phyloP scores from a whole-genome alignment of 164 flowering plant species.

The Chimonanthus praecox region DNA sequence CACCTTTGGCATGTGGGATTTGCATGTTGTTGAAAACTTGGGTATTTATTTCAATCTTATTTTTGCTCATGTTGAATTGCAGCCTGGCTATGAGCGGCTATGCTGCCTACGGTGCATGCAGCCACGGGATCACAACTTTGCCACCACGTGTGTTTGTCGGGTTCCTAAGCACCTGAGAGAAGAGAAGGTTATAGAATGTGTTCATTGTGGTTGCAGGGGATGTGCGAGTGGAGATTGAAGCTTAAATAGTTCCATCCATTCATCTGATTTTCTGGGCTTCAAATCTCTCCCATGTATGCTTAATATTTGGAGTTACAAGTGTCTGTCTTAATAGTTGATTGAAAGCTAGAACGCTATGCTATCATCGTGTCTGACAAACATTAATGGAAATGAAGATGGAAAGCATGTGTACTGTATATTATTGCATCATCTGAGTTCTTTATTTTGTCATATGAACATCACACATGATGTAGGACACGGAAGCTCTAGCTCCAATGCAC shows the following conservation, averaged over 20 bases:
- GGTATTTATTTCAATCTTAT: not conserved
- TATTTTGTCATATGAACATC: too few species aligned
- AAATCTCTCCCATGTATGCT: not conserved
- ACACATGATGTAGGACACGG: too few species aligned
- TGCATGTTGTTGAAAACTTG: not conserved
- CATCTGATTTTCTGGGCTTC: conserved; percentile 8
- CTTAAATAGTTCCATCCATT: not conserved
- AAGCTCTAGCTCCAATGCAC: too few species aligned
- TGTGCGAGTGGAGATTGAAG: conserved; percentile 78
- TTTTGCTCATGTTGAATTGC: conserved; percentile 20
- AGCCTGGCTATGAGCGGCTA: conserved; percentile 94
- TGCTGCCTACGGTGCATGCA: conserved; percentile 93
- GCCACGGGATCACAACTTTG: conserved; percentile 88
- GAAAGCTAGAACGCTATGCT: too few species aligned
- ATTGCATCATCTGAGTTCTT: too few species aligned
- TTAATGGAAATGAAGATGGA: too few species aligned
- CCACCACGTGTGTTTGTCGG: conserved; percentile 86
- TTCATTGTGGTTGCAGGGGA: conserved; percentile 87
- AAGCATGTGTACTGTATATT: too few species aligned
- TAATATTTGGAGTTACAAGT: too few species aligned
- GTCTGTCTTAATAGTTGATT: too few species aligned
- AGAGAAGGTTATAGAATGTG: conserved; percentile 89
- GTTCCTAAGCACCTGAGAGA: conserved; percentile 91
- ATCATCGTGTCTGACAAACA: too few species aligned
- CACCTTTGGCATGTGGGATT: not conserved